Evolutionary conservation across 2,329 filamentous ascomycete genomes (phyloP).

Genomic region (Fusarium irregulare): DNA sequence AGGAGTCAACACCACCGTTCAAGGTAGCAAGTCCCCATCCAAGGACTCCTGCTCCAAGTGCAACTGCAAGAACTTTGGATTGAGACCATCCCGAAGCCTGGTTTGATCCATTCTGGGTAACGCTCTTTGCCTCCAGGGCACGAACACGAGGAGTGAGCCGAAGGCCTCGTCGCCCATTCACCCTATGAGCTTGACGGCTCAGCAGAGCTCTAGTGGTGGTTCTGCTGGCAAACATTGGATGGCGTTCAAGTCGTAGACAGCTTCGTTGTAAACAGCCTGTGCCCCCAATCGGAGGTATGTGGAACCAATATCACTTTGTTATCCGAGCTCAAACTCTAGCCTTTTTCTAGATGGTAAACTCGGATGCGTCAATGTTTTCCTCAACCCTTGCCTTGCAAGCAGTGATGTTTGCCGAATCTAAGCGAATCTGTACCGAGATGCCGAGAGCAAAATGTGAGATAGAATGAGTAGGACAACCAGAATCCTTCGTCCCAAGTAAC

Average conservation of each 20-base stretch:
- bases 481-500: slow-evolving; percentile 21
- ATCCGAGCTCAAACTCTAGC: slow-evolving; percentile 13
- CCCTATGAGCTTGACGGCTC: slow-evolving; percentile 28
- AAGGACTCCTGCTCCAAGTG: slow-evolving; percentile 53
- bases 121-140: slow-evolving; percentile 13
- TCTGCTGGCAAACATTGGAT: slow-evolving; percentile 33
- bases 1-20: slow-evolving; percentile 24
- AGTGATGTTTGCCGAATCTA: slow-evolving; percentile 26
- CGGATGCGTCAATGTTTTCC: not conserved
- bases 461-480: not conserved
- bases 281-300: slow-evolving; percentile 19
- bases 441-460: slow-evolving; percentile 4
- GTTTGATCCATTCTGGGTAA: slow-evolving; percentile 7
- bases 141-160: slow-evolving; percentile 17
- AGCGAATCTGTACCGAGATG: slow-evolving; percentile 27
- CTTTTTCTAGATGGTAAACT: slow-evolving; percentile 5
- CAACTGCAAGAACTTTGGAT: slow-evolving; percentile 52
- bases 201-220: slow-evolving; percentile 33
- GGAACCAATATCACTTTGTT: slow-evolving; percentile 22
- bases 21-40: slow-evolving; percentile 57
- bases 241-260: not conserved
- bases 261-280: not conserved
- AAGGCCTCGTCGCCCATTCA: slow-evolving; percentile 26
- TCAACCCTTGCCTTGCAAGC: slow-evolving; percentile 4
- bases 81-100: slow-evolving; percentile 45